Base-by-base conservation (phyloP, 495 filamentous ascomycete genomes). In the Lasiosphaeria ovina region DNA sequence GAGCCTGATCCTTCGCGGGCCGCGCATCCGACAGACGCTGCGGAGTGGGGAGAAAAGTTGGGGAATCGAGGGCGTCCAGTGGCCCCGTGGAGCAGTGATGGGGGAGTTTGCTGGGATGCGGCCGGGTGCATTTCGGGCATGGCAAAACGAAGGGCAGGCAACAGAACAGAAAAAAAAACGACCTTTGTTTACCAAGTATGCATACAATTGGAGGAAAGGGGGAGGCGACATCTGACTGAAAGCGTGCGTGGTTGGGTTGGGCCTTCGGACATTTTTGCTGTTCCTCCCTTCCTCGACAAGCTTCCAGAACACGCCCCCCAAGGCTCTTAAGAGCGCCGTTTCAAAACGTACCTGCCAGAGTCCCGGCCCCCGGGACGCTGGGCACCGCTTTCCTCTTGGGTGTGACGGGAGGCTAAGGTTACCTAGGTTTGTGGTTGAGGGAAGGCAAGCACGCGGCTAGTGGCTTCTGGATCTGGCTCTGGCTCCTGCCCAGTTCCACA, bases 1-100 rank as follows among this genome's bases (percentile, higher is more conserved):
- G 51, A 51, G 31, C 48, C 55, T 52, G 49, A 57, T 58, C 50
- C 62, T 64, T 35, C 36, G 12, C 62, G 62, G 62, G 49, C 62
- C 62, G 62, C 35, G 45, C 35, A 58, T 54, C 62, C 62, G 59
- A n/a, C 6, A 60, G 32, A 38, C 3, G 11, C n/a, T 51, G 44
- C 16, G 11, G 44, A 35, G 56, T 51, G 50, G 51, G 35, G 36
- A 59, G 57, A n/a, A 57, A 24, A 57, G 17, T 58, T 58, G 56
- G 56, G 56, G 51, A 58, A 48, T 35, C 24, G 55, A 47, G 55
- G 34, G 5, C 31, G 32, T 11, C 6, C 0, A 45, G 33, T 56
- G 35, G 9, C 14, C 40, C 40, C 17, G 10, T 31, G 35, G 35
- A 33, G 8, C 42, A 35, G 32, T 6, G 17, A 4, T 35, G n/a